A percentile compares a stretch with the other conserved stretches of the same genome.
Evolutionary conservation across 306 rosid species (phyloP).

Genomic region (Malus orientalis): DNA sequence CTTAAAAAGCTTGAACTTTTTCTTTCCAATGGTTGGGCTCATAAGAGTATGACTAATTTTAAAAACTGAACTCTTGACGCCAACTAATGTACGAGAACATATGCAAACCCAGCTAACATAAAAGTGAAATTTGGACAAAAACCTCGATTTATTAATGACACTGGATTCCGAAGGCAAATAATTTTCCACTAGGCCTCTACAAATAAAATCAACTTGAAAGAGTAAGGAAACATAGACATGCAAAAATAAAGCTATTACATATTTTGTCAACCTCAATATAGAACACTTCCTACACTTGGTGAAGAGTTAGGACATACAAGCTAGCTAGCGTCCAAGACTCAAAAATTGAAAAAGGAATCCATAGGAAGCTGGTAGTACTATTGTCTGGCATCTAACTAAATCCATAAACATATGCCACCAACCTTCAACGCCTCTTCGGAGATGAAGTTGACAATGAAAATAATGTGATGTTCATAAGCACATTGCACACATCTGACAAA

Average conservation of each 20-base stretch:
- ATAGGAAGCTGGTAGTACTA: neutral
- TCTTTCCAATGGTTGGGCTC: too few relatives aligned
- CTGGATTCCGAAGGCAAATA: neutral
- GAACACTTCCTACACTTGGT: neutral
- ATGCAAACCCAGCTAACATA: neutral
- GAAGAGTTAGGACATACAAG: neutral
- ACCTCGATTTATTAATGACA: neutral
- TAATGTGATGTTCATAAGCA: neutral
- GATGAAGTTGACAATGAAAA: neutral
- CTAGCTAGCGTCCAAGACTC: neutral
- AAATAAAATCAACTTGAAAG: neutral
- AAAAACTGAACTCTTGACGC: neutral
- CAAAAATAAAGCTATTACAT: too few relatives aligned
- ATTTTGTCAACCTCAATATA: neutral
- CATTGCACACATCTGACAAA: too few relatives aligned
- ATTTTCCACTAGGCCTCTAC: neutral
- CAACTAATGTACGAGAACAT: neutral
- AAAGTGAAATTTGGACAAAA: neutral
- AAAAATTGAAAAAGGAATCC: neutral
- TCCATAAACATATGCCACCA: neutral
- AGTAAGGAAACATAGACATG: neutral
- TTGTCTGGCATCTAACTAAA: neutral
- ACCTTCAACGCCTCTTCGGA: neutral
- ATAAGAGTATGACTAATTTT: neutral
- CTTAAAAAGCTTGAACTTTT: neutral